Conservation (phyloP, 2,329 filamentous ascomycete species). For the Talaromyces sp. region DNA sequence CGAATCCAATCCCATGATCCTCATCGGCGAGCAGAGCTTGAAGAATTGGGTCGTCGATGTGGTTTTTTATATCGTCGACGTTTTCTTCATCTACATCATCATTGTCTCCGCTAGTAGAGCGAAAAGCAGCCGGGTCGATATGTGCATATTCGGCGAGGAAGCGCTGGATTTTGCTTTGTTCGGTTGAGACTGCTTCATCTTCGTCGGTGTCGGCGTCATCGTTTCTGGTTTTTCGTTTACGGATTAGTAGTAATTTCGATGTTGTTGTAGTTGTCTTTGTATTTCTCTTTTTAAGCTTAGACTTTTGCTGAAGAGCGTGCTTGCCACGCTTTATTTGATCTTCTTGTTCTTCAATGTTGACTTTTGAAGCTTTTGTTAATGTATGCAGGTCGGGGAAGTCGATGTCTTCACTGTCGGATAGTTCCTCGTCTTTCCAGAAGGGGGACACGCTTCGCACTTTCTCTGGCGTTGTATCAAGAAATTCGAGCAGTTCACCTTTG, state of each 20-base stretch:
- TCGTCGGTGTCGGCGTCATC: conserved; percentile 8
- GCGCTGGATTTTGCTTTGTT: conserved; percentile 36
- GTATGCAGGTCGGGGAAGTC: conserved; percentile 31
- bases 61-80: conserved; percentile 15
- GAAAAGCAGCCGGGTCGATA: conserved; percentile 34
- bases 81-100: background rate
- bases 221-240: conserved; percentile 11
- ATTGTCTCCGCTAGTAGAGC: background rate
- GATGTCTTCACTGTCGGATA: conserved; percentile 14
- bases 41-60: conserved; percentile 25
- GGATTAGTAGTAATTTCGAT: background rate
- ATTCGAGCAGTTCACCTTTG: background rate
- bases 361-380: conserved; percentile 41
- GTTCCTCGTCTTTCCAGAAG: conserved; percentile 12
- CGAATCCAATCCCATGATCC: conserved; percentile 37
- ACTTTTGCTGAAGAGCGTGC: conserved; percentile 16
- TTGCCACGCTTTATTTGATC: conserved; percentile 26
- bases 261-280: background rate
- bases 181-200: conserved; percentile 7
- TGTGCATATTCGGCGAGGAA: conserved; percentile 45
- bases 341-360: conserved; percentile 38
- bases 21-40: conserved; percentile 37
- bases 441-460: conserved; percentile 7
- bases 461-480: background rate
- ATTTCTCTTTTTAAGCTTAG: background rate